Base-by-base conservation (phyloP, 495 filamentous ascomycete species). In the Barbatosphaeria neglecta region DNA sequence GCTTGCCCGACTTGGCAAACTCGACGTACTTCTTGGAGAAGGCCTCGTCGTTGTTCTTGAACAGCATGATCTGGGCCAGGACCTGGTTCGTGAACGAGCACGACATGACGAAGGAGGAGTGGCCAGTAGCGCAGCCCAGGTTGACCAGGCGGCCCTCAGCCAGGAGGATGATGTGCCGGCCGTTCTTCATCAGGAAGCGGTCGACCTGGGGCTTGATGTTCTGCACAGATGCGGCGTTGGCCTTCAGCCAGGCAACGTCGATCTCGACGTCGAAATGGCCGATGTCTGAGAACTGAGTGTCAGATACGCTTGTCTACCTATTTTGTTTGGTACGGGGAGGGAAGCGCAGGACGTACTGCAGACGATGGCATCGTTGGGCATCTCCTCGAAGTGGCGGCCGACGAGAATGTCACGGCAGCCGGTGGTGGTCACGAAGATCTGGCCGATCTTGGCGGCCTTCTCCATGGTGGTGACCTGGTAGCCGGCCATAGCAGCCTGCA, bases 51-150 rank as follows among this genome's bases (percentile, higher is more conserved):
- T 83, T 77, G 56, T 82, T 81, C 82, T 97, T 97, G 84, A 72
- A 98, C 52, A 98, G 77, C 75, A 95, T 85, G 71, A 98, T 98
- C 75, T 98, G 92, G 22, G 92, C 92, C 63, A 98, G 87, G 53
- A 96, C 92, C 79, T 98, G 92, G 82, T 98, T 98, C 76, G 90
- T 95, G 84, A 98, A 98, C 51, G 90, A 96, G 86, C 92, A 98
- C 54, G 87, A 94, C 92, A 98, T 96, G 79, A 98, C 92, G 74
- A 98, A 98, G 41, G 90, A 96, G 57, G 90, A 95, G 84, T 98
- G 92, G 50, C 92, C 92, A 49, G 92, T 98, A 62, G 92, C 92
- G 73, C 92, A 98, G 67, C 92, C 92, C 46, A 98, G 77, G 79
- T 98, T 98, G 72, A 98, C 93, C 47, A 98, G 85, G 76, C 92